A percentile compares a stretch with the other conserved stretches of the same genome.
Conservation (phyloP, 2,329 filamentous ascomycete genomes). For the Capronia americana region DNA sequence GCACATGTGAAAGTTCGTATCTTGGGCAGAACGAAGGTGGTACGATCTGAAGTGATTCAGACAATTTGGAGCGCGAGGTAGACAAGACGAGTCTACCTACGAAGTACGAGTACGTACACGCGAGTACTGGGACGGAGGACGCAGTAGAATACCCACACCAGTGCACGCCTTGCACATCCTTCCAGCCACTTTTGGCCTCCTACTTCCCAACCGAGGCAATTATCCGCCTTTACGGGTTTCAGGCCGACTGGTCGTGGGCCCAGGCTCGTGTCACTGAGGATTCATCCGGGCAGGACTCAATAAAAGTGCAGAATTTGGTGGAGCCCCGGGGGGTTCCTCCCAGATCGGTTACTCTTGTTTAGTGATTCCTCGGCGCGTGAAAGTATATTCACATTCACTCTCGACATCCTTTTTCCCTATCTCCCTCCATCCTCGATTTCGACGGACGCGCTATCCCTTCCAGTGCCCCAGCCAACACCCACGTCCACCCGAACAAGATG, state of each 20-base stretch:
- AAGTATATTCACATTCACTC: background rate
- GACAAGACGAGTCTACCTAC: too few species aligned
- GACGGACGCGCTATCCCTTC: background rate
- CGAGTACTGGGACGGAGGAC: too few species aligned
- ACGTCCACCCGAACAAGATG: constrained; percentile 21
- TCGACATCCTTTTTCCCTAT: background rate
- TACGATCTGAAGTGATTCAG: background rate
- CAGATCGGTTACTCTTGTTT: background rate
- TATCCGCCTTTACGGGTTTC: background rate
- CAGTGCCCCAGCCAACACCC: background rate
- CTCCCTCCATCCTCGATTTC: background rate
- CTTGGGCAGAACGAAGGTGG: background rate
- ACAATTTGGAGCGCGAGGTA: background rate
- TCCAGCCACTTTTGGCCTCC: background rate
- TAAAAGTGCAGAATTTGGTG: background rate
- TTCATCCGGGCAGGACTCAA: background rate
- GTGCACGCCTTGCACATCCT: too few species aligned
- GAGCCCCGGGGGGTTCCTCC: too few species aligned
- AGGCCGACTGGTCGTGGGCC: background rate
- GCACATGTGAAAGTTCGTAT: background rate
- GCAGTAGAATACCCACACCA: too few species aligned
- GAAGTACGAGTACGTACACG: background rate
- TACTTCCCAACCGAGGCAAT: background rate
- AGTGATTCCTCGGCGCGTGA: background rate
- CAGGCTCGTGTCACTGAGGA: background rate